A percentile compares a stretch with the other conserved stretches of the same genome.
These are phyloP conservation scores for Trifolium repens DNA, from an alignment of 306 rosid genomes.

Conservation along the genomic window DNA sequence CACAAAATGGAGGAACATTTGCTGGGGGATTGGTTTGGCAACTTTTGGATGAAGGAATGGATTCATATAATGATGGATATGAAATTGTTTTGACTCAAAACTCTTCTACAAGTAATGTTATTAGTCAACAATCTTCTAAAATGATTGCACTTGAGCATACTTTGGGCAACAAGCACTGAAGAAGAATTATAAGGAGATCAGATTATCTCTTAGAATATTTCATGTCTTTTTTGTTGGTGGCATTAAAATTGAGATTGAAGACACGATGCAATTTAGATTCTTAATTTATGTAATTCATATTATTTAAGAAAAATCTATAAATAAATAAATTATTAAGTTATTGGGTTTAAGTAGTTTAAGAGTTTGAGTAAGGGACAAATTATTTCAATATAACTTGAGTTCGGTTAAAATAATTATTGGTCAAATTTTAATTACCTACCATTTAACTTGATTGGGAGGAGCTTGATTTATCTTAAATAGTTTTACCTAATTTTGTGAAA, in stretches of 20 bases:
- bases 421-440: too few relatives aligned
- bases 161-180: background rate
- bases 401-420: too few relatives aligned
- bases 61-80: constrained; percentile 50
- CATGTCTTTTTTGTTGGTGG: background rate
- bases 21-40: constrained; percentile 64
- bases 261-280: background rate
- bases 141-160: constrained; percentile 44
- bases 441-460: too few relatives aligned
- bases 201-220: background rate
- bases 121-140: constrained; percentile 54
- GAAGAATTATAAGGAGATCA: background rate
- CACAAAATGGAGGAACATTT: constrained; percentile 48
- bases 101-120: constrained; percentile 41
- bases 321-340: too few relatives aligned
- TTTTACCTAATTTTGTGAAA: too few relatives aligned
- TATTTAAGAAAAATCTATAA: background rate
- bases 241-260: background rate
- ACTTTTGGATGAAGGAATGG: constrained; percentile 58
- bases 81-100: constrained; percentile 56
- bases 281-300: background rate
- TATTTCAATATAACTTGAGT: too few relatives aligned
- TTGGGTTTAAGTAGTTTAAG: too few relatives aligned
- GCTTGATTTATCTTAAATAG: too few relatives aligned
- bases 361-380: too few relatives aligned